Percentiles rank a stretch among this genome's conserved stretches.
Evolutionary conservation across 1,284 basidiomycete species (phyloP).

Genomic region (Cutaneotrichosporon cutaneum): DNA sequence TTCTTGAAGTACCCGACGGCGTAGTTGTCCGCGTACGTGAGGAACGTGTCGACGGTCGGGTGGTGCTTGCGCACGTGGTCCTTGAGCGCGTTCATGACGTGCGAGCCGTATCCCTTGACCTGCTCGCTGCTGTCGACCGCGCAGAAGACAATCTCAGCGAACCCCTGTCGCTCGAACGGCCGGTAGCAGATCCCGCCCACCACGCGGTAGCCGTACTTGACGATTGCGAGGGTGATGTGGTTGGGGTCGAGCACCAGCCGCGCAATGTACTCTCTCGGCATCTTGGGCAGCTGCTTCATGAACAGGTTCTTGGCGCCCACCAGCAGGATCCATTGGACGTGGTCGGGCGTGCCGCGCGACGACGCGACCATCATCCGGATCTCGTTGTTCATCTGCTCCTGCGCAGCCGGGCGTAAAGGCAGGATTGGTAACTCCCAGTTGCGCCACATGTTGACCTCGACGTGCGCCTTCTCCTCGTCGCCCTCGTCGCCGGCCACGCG

Average conservation of each 20-base stretch:
- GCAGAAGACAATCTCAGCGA: slow-evolving; percentile 99
- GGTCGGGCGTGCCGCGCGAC: slow-evolving; percentile 66
- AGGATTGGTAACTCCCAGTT: slow-evolving; percentile 49
- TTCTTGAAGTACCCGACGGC: slow-evolving; percentile 99
- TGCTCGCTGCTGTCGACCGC: slow-evolving; percentile 95
- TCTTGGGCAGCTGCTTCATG: slow-evolving; percentile 96
- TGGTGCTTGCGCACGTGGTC: slow-evolving; percentile 79
- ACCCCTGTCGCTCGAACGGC: slow-evolving; percentile 90
- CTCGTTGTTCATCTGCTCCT: slow-evolving; percentile 78
- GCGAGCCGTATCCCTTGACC: slow-evolving; percentile 97
- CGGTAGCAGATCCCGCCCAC: slow-evolving; percentile 98
- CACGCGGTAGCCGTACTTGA: slow-evolving; percentile 92
- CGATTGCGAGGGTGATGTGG: slow-evolving; percentile 88
- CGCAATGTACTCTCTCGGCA: slow-evolving; percentile 98
- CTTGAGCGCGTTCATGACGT: slow-evolving; percentile 99
- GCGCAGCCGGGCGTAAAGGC: slow-evolving; percentile 64
- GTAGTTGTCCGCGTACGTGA: slow-evolving; percentile 99
- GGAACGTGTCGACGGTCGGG: slow-evolving; percentile 84
- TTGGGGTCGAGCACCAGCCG: slow-evolving; percentile 90
- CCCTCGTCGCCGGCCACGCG: slow-evolving; percentile 63
- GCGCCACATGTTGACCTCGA: slow-evolving; percentile 47
- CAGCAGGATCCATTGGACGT: slow-evolving; percentile 77
- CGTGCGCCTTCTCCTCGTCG: slow-evolving; percentile 19
- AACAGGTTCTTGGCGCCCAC: slow-evolving; percentile 96
- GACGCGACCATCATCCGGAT: slow-evolving; percentile 84